Base-by-base conservation (phyloP, 73 alveolate genomes). In the Paramecium octaurelia region DNA sequence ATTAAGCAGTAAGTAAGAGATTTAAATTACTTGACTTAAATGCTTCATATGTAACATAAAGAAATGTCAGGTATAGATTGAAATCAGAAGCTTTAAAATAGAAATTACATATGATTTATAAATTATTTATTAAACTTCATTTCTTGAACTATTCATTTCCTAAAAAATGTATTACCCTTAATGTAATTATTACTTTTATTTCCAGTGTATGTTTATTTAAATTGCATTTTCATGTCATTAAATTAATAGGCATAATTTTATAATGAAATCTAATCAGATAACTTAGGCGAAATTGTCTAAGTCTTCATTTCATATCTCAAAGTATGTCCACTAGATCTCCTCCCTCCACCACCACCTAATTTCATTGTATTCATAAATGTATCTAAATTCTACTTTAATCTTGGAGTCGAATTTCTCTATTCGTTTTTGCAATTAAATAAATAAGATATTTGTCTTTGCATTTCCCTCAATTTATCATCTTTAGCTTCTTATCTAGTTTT, bases 301-400 rank as follows among this genome's bases (percentile, higher is more conserved):
- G 84, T 64, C 27, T 64, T 64, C 7, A 42, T 64, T 64, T 64
- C 84, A 31, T 31, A 64, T 64, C 48, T 64, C 8, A 64, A 64
- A 27, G 84, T 64, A 64, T 64, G 84, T 11, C 84, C 84, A 64
- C 84, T 64, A 24, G 84, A 64, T 34, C 84, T 64, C 31, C 84
- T 64, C 6, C 84, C 84, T 18, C 18, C 4, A 31, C 83, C 83
- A 14, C 5, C 4, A 29, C 84, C 84, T 27, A 64, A 64, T 64
- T 64, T 64, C 84, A 64, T 64, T 6, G 84, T 64, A 34, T 64
- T 64, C 84, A 64, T 64, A 64, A 64, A 64, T 64, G 42, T 34
- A 64, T 64, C 84, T 18, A 64, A 64, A 64, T 64, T 64, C 12
- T 21, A 64, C 27, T 34, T 64, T n/a, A 64, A 64, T 64, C 35